Percentiles rank a stretch among this genome's conserved stretches.
Evolutionary conservation across 1,284 basidiomycete genomes (phyloP).

Genomic region (Ganoderma lucidum): DNA sequence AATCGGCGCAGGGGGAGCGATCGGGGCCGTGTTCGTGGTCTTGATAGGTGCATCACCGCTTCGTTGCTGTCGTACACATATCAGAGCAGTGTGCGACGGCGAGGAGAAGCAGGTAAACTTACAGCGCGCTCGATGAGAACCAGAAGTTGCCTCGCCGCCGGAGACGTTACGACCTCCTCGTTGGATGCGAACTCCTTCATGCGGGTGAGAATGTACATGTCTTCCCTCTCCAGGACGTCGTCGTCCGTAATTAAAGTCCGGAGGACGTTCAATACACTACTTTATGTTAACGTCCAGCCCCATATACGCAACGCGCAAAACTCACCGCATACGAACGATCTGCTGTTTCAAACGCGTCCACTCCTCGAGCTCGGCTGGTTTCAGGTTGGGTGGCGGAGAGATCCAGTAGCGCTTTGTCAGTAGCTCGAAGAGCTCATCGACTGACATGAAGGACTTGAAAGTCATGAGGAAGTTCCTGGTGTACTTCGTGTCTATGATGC

Average conservation of each 20-base stretch:
- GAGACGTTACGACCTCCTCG: constrained; percentile 67
- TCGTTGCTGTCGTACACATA: constrained; percentile 53
- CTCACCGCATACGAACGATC: constrained; percentile 87
- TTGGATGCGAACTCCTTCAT: constrained; percentile 85
- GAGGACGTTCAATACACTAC: constrained; percentile 84
- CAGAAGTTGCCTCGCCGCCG: constrained; percentile 78
- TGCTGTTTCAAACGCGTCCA: constrained; percentile 93
- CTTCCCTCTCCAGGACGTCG: constrained; percentile 84
- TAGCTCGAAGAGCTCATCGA: constrained; percentile 88
- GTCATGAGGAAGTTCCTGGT: constrained; percentile 96
- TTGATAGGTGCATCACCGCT: constrained; percentile 63
- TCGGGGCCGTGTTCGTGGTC: constrained; percentile 47
- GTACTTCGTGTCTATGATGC: constrained; percentile 74
- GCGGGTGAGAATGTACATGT: constrained; percentile 76
- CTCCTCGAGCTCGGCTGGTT: constrained; percentile 70
- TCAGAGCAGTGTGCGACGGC: constrained; percentile 18
- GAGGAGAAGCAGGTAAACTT: constrained; percentile 38
- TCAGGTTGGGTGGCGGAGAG: constrained; percentile 78
- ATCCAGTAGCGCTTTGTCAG: constrained; percentile 88
- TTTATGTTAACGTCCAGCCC: neutral
- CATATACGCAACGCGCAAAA: neutral
- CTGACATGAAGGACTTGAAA: constrained; percentile 93
- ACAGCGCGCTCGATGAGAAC: constrained; percentile 81
- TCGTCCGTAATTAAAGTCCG: constrained; percentile 84
- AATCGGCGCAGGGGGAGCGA: constrained; percentile 78